Percentiles rank a stretch among this genome's conserved stretches.
phyloP scores from a whole-genome alignment of 2,329 filamentous ascomycete species.

The Scleromitrula shiraiana region DNA sequence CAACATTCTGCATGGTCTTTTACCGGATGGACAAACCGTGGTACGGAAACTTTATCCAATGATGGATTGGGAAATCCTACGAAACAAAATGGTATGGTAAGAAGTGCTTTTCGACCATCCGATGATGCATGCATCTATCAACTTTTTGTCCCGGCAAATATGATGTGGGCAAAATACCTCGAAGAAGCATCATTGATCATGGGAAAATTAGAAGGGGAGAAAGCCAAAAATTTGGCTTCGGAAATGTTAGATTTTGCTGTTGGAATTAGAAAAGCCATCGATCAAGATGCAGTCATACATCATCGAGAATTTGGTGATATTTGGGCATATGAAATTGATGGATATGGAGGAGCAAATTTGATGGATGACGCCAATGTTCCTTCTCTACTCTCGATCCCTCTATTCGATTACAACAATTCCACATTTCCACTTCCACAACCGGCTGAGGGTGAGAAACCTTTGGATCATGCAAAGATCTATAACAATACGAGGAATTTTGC shows the following conservation, averaged over 20 bases:
- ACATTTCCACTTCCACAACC: conserved; percentile 18
- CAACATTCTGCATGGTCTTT: conserved; percentile 63
- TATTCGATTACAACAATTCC: conserved; percentile 45
- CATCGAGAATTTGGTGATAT: conserved; percentile 58
- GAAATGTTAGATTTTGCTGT: conserved; percentile 50
- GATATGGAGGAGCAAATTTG: conserved; percentile 46
- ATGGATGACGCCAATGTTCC: conserved; percentile 72
- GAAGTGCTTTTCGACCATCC: conserved; percentile 82
- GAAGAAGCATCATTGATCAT: conserved; percentile 44
- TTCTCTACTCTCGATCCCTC: conserved; percentile 55
- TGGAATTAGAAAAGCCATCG: conserved; percentile 59
- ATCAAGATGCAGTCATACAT: conserved; percentile 60
- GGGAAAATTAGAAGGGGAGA: conserved; percentile 38
- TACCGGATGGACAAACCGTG: conserved; percentile 60
- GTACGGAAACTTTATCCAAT: conserved; percentile 76
- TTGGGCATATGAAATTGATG: conserved; percentile 72
- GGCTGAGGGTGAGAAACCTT: conserved; percentile 9
- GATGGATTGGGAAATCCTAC: conserved; percentile 73
- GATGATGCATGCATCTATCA: conserved; percentile 79
- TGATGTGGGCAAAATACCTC: conserved; percentile 67
- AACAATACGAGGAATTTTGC: conserved; percentile 74
- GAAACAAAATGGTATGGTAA: conserved; percentile 66
- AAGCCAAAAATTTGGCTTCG: conserved; percentile 39
- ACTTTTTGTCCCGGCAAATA: conserved; percentile 82
- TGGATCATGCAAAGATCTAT: conserved; percentile 54